phyloP scores from a whole-genome alignment of 2,329 filamentous ascomycete species.

The Fusarium subtropicale region DNA sequence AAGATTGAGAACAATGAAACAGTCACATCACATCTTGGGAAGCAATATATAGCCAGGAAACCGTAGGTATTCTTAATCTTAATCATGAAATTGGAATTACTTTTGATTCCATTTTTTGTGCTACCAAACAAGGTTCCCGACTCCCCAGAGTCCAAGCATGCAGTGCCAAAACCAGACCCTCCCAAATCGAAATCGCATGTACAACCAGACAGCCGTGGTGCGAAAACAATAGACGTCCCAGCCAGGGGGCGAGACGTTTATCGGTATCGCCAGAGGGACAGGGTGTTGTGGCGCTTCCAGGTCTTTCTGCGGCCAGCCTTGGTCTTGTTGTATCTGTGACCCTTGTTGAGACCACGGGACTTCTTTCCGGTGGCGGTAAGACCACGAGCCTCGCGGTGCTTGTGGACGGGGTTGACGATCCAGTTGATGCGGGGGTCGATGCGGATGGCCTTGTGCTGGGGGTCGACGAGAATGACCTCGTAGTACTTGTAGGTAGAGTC shows the following conservation, averaged over 20 bases:
- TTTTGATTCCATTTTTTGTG: slow-evolving; percentile 51
- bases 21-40: not conserved
- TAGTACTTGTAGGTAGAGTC: slow-evolving; percentile 99
- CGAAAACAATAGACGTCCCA: slow-evolving; percentile 24
- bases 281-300: slow-evolving; percentile 99
- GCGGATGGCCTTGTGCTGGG: slow-evolving; percentile 99
- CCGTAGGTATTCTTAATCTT: slow-evolving; percentile 42
- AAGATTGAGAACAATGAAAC: not conserved
- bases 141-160: slow-evolving; percentile 50
- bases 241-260: slow-evolving; percentile 60
- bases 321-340: slow-evolving; percentile 99
- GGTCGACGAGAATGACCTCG: slow-evolving; percentile 99
- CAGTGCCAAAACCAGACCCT: slow-evolving; percentile 50
- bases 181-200: slow-evolving; percentile 40
- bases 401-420: slow-evolving; percentile 99
- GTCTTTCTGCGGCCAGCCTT: slow-evolving; percentile 97
- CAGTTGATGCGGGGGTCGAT: slow-evolving; percentile 99
- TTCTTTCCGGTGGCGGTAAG: slow-evolving; percentile 99
- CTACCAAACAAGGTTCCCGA: slow-evolving; percentile 49
- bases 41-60: slow-evolving; percentile 37
- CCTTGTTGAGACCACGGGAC: slow-evolving; percentile 99
- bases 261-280: slow-evolving; percentile 98
- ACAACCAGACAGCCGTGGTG: slow-evolving; percentile 31
- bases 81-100: slow-evolving; percentile 46
- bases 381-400: slow-evolving; percentile 98